Evolutionary conservation across 176 grass and related monocot species (phyloP), one percentile per base, ranked within the genome.

Genomic region (Oryza australiensis): DNA sequence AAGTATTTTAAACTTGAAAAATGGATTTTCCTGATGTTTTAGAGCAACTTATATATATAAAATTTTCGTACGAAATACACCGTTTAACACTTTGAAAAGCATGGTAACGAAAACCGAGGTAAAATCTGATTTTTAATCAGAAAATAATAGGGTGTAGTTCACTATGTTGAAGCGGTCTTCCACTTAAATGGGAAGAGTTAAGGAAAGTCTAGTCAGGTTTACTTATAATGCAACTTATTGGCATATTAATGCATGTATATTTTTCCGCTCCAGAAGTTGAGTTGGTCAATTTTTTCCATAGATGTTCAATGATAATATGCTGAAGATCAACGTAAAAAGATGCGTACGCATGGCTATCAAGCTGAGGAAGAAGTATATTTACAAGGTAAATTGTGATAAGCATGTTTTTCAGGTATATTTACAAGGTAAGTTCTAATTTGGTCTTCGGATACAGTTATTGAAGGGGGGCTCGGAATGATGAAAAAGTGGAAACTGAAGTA

Each of bases 221-320:
- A 65, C 13, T 72, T 82, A 4, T 48, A 6, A 40, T 35, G 40
- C 41, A 78, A 72, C 28, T 72, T 32, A 64, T 45, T 26, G 69
- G 26, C 29, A 2, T 62, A 66, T 64, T 64, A 43, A 64, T 85
- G 34, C 46, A 79, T 48, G 4, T 48, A 12, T 62, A 48, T 14
- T 74, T 34, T 59, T 40, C 26, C 38, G 9, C 30, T 68, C 26
- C n/a, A 66, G 45, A 49, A 76, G 66, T 20, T 67, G 57, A 55
- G 24, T 15, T 60, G 35, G 43, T 33, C 22, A 34, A 0, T 51
- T 74, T 66, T 72, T 62, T 5, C 4, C 55, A 59, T 79, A 99
- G 96, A 99, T 99, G 91, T 95, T 99, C 80, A 99, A 99, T 49
- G 96, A 99, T 63, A 99, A 99, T 74, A 20, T 94, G 77, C 85